These are phyloP conservation scores for Penstemon newberryi DNA, from an alignment of 257 asterid genomes.

Conservation along the genomic window DNA sequence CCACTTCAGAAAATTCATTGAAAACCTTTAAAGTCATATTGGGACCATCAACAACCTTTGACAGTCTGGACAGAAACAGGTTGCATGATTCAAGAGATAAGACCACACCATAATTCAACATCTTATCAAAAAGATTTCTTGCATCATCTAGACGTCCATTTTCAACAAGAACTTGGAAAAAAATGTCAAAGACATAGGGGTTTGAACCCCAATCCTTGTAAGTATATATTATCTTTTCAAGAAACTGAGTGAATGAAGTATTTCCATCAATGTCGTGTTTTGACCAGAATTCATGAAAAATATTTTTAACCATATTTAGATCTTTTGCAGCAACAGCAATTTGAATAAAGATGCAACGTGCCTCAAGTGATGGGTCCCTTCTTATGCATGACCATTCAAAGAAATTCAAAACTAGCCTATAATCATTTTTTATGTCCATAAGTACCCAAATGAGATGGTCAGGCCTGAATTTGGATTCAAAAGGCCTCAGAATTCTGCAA, in stretches of 20 bases:
- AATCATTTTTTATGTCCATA: constrained; percentile 68
- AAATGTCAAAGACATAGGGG: constrained; percentile 76
- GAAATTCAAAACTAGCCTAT: constrained; percentile 60
- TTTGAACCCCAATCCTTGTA: constrained; percentile 87
- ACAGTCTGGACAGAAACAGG: constrained; percentile 62
- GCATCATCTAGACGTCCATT: constrained; percentile 59
- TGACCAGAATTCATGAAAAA: constrained; percentile 55
- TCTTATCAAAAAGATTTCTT: constrained; percentile 64
- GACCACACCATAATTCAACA: constrained; percentile 69
- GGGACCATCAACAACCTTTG: constrained; percentile 45
- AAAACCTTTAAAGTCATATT: constrained; percentile 51
- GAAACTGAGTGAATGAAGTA: constrained; percentile 47
- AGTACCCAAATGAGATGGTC: constrained; percentile 91
- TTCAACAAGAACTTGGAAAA: constrained; percentile 71
- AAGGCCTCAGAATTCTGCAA: constrained; percentile 55
- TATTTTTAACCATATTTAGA: constrained; percentile 41
- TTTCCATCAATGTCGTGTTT: constrained; percentile 42
- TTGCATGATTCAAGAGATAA: constrained; percentile 79
- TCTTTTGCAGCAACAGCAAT: constrained; percentile 68
- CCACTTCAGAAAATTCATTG: constrained; percentile 64
- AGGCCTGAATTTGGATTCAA: constrained; percentile 68
- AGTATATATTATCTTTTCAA: constrained; percentile 76
- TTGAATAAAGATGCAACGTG: constrained; percentile 74
- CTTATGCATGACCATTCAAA: constrained; percentile 76
- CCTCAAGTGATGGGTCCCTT: constrained; percentile 80